A percentile compares a stretch with the other conserved stretches of the same genome.
These are phyloP conservation scores for Wickerhamomyces strasburgensis DNA, from an alignment of 805 yeast species.

Conservation along the genomic window DNA sequence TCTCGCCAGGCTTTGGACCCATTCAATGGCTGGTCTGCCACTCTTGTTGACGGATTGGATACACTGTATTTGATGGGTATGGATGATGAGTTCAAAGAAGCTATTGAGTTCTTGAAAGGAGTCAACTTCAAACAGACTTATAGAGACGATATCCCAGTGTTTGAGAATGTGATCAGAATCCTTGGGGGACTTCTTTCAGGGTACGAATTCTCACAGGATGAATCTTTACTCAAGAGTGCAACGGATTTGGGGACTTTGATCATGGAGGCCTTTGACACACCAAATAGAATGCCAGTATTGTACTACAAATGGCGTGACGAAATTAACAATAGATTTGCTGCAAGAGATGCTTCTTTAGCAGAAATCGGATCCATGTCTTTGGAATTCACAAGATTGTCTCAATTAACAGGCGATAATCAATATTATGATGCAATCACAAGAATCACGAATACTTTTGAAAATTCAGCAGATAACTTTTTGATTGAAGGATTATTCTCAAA, in stretches of 20 bases:
- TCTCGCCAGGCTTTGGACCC: constrained; percentile 31
- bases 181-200: constrained; percentile 51
- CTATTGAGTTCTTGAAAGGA: constrained; percentile 30
- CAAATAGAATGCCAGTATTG: constrained; percentile 48
- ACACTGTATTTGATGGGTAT: constrained; percentile 44
- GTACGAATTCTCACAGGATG: constrained; percentile 40
- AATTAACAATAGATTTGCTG: constrained; percentile 33
- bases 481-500: constrained; percentile 42
- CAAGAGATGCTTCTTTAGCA: constrained; percentile 34
- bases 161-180: constrained; percentile 48
- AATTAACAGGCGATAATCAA: constrained; percentile 41
- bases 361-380: constrained; percentile 46
- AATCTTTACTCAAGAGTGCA: constrained; percentile 35
- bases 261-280: constrained; percentile 54
- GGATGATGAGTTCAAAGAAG: constrained; percentile 33
- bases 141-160: constrained; percentile 39
- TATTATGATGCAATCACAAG: constrained; percentile 48
- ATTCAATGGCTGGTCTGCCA: constrained; percentile 47
- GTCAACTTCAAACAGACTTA: constrained; percentile 37
- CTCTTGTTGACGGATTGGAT: constrained; percentile 48
- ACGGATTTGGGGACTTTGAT: constrained; percentile 43
- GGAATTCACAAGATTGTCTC: constrained; percentile 49
- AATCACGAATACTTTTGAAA: constrained; percentile 34
- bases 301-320: constrained; percentile 38
- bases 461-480: constrained; percentile 29